Evolutionary conservation across 371 early-diverging fungal species (phyloP), one percentile per base, ranked within the genome.

Genomic region (Entomophthora muscae): DNA sequence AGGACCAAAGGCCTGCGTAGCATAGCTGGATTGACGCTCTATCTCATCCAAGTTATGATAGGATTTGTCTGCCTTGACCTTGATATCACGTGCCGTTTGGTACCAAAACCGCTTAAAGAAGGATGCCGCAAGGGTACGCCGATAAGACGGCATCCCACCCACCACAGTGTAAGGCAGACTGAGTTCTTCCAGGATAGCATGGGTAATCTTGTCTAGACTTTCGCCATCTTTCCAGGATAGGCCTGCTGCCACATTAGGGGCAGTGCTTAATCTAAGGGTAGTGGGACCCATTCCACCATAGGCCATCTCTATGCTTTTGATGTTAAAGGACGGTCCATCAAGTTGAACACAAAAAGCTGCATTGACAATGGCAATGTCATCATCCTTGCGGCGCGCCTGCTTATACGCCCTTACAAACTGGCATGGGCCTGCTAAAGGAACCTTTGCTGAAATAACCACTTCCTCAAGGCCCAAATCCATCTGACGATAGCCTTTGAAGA

Each of bases 311-410:
- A 85, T 79, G 22, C 71, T 66, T 12, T 74, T 78, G 22, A 83
- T 79, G 26, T 65, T 52, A 24, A 81, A 73, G 3, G 22, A 10
- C 10, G 55, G 55, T 2, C 66, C 68, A 29, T 77, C 74, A 2
- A 87, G 67, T 13, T 68, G 66, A 13, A 84, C 76, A 5, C 77
- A 69, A 53, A 88, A 70, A 7, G 79, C 82, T 32, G 85, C 81
- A 28, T 83, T 88, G 63, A 83, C 88, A 66, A 87, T 87, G 23
- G 88, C 84, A 63, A 88, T 87, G 69, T 86, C 87, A 68, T 87
- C 88, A 69, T 85, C 85, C 69, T 79, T 80, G 65, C 88, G 72
- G 70, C 84, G 83, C 58, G 87, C 81, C 73, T 88, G 87, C 74
- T 87, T 88, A 77, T 78, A 89, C 1, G 85, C 81, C 53, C 76